phyloP scores from a whole-genome alignment of 768 basidiomycete genomes.

The Rhodotorula graminis region DNA sequence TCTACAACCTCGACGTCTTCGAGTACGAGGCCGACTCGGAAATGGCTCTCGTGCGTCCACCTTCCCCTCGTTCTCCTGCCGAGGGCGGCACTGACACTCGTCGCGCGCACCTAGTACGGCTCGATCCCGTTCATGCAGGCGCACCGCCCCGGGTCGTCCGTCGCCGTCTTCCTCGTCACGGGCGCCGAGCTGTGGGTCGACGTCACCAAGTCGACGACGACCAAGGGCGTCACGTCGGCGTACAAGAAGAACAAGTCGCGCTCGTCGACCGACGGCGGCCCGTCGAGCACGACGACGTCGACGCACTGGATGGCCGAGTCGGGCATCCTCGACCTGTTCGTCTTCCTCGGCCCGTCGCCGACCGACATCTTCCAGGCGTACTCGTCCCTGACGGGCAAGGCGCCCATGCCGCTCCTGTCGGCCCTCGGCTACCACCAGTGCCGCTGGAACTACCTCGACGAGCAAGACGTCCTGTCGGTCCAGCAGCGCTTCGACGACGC shows the following conservation, averaged over 20 bases:
- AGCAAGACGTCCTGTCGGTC: constrained; percentile 77
- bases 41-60: constrained; percentile 44
- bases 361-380: constrained; percentile 80
- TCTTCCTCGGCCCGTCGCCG: constrained; percentile 85
- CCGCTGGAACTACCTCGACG: constrained; percentile 93
- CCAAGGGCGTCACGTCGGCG: constrained; percentile 23
- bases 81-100: constrained; percentile 39
- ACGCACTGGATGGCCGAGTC: constrained; percentile 99
- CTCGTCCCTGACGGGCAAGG: constrained; percentile 72
- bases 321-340: constrained; percentile 87
- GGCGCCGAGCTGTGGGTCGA: constrained; percentile 95
- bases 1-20: constrained; percentile 93
- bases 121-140: constrained; percentile 90
- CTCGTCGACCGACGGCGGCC: constrained; percentile 1
- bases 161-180: constrained; percentile 80
- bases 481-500: constrained; percentile 85
- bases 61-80: not conserved
- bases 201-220: constrained; percentile 61
- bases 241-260: constrained; percentile 44
- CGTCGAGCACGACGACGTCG: constrained; percentile 55
- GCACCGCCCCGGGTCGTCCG: constrained; percentile 77
- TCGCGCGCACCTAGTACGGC: constrained; percentile 75
- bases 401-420: constrained; percentile 84
- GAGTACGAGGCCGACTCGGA: constrained; percentile 70
- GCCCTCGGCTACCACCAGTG: constrained; percentile 95